Conservation (phyloP, 2,329 filamentous ascomycete species). For the Ceratocystiopsis brevicomis region DNA sequence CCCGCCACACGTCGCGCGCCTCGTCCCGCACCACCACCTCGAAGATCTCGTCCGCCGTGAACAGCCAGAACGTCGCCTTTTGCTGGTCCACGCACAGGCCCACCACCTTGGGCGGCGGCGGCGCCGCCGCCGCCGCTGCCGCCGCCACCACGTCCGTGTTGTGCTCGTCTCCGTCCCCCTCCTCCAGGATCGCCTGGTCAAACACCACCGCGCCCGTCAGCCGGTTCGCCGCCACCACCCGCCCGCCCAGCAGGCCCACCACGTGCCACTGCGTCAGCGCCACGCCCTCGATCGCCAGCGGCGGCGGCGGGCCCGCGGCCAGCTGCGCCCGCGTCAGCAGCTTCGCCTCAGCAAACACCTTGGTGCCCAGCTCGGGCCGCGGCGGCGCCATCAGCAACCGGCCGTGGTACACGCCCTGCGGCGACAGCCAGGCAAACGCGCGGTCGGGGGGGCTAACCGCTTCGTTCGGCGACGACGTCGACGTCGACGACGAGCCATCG, state of each 20-base stretch:
- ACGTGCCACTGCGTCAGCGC: slow-evolving; percentile 89
- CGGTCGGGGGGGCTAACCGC: slow-evolving; percentile 40
- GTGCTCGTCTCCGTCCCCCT: no score
- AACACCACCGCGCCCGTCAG: slow-evolving; percentile 74
- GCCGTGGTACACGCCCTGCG: slow-evolving; percentile 78
- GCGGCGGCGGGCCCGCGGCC: slow-evolving; percentile 42
- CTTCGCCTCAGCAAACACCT: slow-evolving; percentile 62
- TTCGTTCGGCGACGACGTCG: slow-evolving; percentile 26
- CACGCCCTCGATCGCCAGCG: slow-evolving; percentile 52
- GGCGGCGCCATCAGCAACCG: slow-evolving; percentile 45
- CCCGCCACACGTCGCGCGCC: slow-evolving; percentile 82
- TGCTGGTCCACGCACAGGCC: slow-evolving; percentile 76
- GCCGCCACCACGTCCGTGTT: no score
- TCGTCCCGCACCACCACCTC: slow-evolving; percentile 85
- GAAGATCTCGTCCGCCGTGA: slow-evolving; percentile 78
- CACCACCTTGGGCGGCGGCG: slow-evolving; percentile 49
- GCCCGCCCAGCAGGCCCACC: slow-evolving; percentile 60
- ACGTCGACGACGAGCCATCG: neutral
- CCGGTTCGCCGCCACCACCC: slow-evolving; percentile 70
- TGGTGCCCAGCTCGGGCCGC: slow-evolving; percentile 47
- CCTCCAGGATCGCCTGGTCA: slow-evolving; percentile 68
- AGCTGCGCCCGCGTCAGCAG: slow-evolving; percentile 59
- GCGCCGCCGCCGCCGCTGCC: slow-evolving; percentile 36
- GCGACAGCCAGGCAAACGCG: slow-evolving; percentile 77
- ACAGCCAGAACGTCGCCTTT: slow-evolving; percentile 95